These are phyloP conservation scores for Lithospermum erythrorhizon DNA, from an alignment of 257 asterid genomes.

Conservation along the genomic window DNA sequence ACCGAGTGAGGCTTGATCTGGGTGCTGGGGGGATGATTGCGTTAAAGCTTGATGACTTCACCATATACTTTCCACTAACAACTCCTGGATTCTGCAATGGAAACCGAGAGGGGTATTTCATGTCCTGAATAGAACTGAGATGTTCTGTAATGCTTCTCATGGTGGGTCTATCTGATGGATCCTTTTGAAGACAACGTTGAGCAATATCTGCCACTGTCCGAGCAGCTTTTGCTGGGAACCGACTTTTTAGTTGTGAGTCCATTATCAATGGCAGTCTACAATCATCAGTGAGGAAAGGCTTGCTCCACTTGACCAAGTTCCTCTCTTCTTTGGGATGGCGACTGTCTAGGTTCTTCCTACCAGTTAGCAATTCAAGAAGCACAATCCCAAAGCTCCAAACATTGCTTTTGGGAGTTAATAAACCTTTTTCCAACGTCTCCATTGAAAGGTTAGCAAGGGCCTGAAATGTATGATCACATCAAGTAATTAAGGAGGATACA, in stretches of 20 bases:
- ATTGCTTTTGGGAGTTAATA: slow-evolving; percentile 83
- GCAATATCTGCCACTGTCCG: slow-evolving; percentile 78
- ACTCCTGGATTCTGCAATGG: slow-evolving; percentile 83
- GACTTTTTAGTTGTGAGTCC: slow-evolving; percentile 86
- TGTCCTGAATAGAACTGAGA: slow-evolving; percentile 62
- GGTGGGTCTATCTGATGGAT: slow-evolving; percentile 84
- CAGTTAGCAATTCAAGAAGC: slow-evolving; percentile 86
- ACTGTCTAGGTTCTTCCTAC: slow-evolving; percentile 64
- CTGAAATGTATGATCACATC: slow-evolving; percentile 20
- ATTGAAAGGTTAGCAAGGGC: slow-evolving; percentile 69
- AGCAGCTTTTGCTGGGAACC: slow-evolving; percentile 78
- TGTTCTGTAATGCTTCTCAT: slow-evolving; percentile 79
- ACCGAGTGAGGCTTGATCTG: slow-evolving; percentile 34
- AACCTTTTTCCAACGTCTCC: slow-evolving; percentile 77
- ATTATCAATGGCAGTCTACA: slow-evolving; percentile 68
- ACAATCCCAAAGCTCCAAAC: slow-evolving; percentile 91
- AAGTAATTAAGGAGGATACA: neutral
- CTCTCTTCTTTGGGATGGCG: slow-evolving; percentile 78
- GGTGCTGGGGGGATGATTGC: slow-evolving; percentile 50
- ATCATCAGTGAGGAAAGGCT: slow-evolving; percentile 76
- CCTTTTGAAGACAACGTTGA: slow-evolving; percentile 71
- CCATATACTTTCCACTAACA: slow-evolving; percentile 45
- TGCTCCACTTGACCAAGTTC: slow-evolving; percentile 77
- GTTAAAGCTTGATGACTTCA: slow-evolving; percentile 76
- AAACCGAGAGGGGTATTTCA: slow-evolving; percentile 68